Percentiles rank a stretch among this genome's conserved stretches.
Conservation (phyloP, 768 basidiomycete species). For the Mycena amicta region DNA sequence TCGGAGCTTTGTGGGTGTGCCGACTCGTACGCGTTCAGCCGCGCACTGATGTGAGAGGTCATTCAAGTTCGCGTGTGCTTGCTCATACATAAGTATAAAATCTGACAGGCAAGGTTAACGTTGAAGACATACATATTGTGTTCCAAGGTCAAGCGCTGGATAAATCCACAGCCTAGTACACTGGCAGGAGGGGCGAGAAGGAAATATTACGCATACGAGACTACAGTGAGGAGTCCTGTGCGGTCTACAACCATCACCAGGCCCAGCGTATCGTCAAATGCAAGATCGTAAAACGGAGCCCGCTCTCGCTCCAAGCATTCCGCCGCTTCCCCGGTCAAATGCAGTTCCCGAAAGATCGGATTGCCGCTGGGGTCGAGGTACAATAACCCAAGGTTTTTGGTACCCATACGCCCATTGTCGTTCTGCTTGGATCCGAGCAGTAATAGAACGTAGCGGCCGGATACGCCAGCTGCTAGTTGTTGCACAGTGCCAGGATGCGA, state of each 20-base stretch:
- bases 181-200: too few species aligned
- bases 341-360: neutral
- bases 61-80: too few species aligned
- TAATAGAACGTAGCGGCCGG: neutral
- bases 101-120: too few species aligned
- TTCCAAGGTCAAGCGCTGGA: too few species aligned
- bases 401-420: neutral
- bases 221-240: neutral
- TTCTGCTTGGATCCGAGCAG: neutral
- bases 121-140: too few species aligned
- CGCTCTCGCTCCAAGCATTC: neutral
- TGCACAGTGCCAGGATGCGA: neutral
- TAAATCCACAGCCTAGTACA: too few species aligned
- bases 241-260: neutral
- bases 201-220: neutral
- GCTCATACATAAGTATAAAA: too few species aligned
- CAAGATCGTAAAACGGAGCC: neutral
- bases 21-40: too few species aligned
- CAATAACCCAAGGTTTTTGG: neutral
- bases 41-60: too few species aligned
- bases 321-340: neutral
- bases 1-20: too few species aligned
- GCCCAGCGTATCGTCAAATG: neutral
- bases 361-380: neutral
- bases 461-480: neutral